Evolutionary conservation across 139 green algal species (phyloP), one percentile per base, ranked within the genome.

Genomic region (Pleodorina starrii): DNA sequence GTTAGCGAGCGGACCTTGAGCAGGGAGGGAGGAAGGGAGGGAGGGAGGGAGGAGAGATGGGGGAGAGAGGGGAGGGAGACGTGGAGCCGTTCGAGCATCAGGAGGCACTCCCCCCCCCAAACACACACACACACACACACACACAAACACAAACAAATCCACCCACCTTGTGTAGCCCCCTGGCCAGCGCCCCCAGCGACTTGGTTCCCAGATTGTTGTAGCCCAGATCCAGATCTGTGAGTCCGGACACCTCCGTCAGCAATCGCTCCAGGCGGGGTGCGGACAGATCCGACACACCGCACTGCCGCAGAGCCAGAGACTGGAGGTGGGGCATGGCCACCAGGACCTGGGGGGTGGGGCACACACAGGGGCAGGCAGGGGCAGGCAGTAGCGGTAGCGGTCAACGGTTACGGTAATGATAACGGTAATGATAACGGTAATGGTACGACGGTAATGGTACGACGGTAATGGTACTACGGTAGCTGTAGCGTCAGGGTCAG

Each of bases 231-330:
- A 91, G 79, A 2, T 77, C 43, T 21, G 21, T 40, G 23, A 88
- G n/a, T 38, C 35, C 1, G 3, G 43, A 36, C 1, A 29, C 2
- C 27, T 63, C 48, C 19, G 10, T 9, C n/a, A 69, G 25, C 77
- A 71, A 11, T 16, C 79, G 35, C 57, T 38, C 66, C 72, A 91
- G 50, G 48, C 82, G 89, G 14, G 89, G 90, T n/a, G 90, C 78
- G n/a, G 83, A 88, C 68, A 89, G 82, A 46, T 92, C 90, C 7
- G 90, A 89, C 0, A 92, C 54, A 44, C 84, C 79, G 44, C 51
- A 63, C 51, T 92, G 90, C 6, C 78, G 50, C 66, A 92, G 44
- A 1, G 32, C 72, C 57, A 92, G 68, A 14, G 11, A 29, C 11
- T 72, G 12, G 50, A 92, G 68, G 1, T 66, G 42, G 4, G 68